A percentile compares a stretch with the other conserved stretches of the same genome.
Evolutionary conservation across 768 basidiomycete species (phyloP).

Genomic region (Obba rivulosa): DNA sequence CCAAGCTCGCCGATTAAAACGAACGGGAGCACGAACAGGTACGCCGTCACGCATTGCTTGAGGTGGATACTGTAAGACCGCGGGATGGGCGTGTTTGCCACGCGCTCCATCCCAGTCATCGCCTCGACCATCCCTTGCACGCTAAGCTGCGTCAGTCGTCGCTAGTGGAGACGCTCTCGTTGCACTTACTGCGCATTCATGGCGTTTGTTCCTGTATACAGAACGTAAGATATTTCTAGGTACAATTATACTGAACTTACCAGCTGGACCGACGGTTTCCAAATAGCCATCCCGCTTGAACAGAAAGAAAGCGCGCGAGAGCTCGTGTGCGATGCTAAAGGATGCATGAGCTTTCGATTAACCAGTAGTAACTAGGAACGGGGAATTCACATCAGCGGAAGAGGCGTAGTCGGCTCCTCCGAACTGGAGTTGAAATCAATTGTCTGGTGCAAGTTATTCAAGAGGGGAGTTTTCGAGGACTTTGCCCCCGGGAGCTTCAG

Average conservation of each 20-base stretch:
- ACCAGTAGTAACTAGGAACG: background rate
- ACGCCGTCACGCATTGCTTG: conserved; percentile 92
- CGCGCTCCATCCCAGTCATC: conserved; percentile 83
- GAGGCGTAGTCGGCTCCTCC: conserved; percentile 57
- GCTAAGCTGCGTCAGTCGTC: no score
- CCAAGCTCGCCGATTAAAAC: conserved; percentile 78
- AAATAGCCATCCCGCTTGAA: conserved; percentile 79
- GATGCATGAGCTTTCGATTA: background rate
- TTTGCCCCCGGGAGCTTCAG: conserved; percentile 24
- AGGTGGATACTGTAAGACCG: conserved; percentile 82
- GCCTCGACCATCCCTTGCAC: conserved; percentile 82
- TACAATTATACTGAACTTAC: conserved; percentile 28
- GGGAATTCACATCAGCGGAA: conserved; percentile 70
- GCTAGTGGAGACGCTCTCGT: background rate
- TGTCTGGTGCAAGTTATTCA: conserved; percentile 45
- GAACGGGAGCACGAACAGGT: conserved; percentile 87
- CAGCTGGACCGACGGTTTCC: conserved; percentile 87
- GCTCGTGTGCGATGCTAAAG: conserved; percentile 74
- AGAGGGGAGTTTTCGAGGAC: conserved; percentile 51
- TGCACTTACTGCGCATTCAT: conserved; percentile 58
- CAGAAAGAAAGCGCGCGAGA: conserved; percentile 60
- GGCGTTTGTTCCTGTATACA: conserved; percentile 60
- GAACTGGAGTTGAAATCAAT: conserved; percentile 58
- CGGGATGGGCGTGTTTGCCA: conserved; percentile 84
- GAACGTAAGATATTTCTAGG: background rate